phyloP scores from a whole-genome alignment of 2,329 filamentous ascomycete species.

The Colletotrichum tofieldiae region DNA sequence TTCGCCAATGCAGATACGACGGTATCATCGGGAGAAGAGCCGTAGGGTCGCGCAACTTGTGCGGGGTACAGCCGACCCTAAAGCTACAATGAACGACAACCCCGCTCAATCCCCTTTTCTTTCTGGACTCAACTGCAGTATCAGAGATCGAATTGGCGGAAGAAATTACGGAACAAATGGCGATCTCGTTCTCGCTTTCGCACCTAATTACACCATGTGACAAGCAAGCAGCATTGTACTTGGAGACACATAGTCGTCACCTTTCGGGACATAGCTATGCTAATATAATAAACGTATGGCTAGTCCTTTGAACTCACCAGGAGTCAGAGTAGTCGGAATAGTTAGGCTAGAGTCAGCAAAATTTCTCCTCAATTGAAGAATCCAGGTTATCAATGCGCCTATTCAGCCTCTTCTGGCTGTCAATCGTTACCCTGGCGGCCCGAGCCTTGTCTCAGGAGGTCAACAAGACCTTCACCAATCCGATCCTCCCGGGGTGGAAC shows the following conservation, averaged over 20 bases:
- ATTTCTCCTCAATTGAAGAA: not conserved
- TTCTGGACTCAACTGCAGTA: not conserved
- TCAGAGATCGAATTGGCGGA: conserved; percentile 27
- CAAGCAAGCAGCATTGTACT: not conserved
- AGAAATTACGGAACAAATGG: not conserved
- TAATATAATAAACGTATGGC: not conserved
- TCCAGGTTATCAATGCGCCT: conserved; percentile 9
- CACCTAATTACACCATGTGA: not conserved
- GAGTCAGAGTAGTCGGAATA: not conserved
- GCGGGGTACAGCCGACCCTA: not conserved
- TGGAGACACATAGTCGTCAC: not conserved
- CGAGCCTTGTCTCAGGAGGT: conserved; percentile 9
- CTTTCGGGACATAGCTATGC: not conserved
- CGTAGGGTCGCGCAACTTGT: not conserved
- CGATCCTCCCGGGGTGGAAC: conserved; percentile 65
- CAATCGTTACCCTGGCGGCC: conserved; percentile 15
- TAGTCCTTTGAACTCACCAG: not conserved
- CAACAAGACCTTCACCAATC: conserved; percentile 53
- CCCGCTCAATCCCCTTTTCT: not conserved
- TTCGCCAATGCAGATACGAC: not conserved
- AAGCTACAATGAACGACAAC: not conserved
- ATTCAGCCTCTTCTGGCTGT: conserved; percentile 27
- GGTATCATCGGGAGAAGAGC: not conserved
- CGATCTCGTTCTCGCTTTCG: conserved; percentile 23
- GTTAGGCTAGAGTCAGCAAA: not conserved